Conservation (phyloP, 148 eudicot species). For the Nyssa sinensis region DNA sequence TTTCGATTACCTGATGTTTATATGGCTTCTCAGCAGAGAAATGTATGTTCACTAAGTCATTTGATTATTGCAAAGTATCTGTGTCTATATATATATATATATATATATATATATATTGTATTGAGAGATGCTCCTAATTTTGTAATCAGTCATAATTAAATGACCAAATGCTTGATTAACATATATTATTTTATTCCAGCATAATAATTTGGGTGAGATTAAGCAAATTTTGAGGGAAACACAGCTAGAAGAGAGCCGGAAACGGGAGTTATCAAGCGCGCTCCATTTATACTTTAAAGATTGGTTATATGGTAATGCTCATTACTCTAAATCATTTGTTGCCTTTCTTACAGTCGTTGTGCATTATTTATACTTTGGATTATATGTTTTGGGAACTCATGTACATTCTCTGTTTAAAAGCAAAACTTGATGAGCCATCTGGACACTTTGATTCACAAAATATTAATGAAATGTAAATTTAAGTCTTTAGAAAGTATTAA, state of each 20-base stretch:
- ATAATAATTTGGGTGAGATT: constrained; percentile 66
- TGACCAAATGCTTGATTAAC: not conserved
- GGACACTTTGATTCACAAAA: not conserved
- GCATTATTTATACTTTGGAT: no score
- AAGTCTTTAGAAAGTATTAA: no score
- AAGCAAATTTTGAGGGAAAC: constrained; percentile 85
- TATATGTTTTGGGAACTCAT: not conserved
- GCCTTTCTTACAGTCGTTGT: not conserved
- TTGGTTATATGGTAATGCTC: constrained; percentile 80
- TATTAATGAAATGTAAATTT: no score
- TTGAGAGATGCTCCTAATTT: not conserved
- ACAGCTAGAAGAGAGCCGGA: constrained; percentile 80
- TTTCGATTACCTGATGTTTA: constrained; percentile 86
- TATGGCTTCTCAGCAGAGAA: constrained; percentile 67
- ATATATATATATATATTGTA: no score
- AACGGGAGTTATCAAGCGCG: constrained; percentile 79
- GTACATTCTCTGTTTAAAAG: not conserved
- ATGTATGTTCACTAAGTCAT: constrained; percentile 44
- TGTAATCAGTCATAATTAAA: not conserved
- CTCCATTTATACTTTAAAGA: constrained; percentile 85
- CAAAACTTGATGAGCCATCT: not conserved
- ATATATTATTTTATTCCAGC: constrained; percentile 35
- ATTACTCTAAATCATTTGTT: not conserved
- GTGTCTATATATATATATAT: no score
- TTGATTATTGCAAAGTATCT: no score